These are phyloP conservation scores for Debaryomycetaceae sp. DNA, from an alignment of 1,139 yeast genomes.

Conservation along the genomic window DNA sequence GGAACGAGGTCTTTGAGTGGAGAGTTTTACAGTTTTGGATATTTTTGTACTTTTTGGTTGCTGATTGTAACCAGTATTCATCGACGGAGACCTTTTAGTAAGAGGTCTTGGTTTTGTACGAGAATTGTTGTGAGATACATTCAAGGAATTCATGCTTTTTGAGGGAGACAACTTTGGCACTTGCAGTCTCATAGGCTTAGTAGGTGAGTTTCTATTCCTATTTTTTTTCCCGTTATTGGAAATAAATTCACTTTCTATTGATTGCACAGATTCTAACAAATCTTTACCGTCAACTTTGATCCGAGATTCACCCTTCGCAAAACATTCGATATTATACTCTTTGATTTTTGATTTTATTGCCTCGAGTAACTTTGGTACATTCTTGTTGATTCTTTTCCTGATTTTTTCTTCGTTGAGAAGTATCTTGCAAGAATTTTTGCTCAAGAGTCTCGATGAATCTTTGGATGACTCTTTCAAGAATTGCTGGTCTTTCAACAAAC, in stretches of 20 bases:
- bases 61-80: background rate
- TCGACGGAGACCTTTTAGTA: background rate
- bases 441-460: conserved; percentile 75
- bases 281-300: conserved; percentile 46
- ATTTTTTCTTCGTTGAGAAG: conserved; percentile 76
- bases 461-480: conserved; percentile 67
- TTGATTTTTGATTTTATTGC: conserved; percentile 47
- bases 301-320: conserved; percentile 30
- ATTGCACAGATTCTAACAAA: conserved; percentile 39
- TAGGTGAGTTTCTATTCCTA: conserved; percentile 6
- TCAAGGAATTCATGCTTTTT: background rate
- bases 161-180: conserved; percentile 3
- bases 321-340: conserved; percentile 40
- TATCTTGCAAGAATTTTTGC: conserved; percentile 76
- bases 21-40: background rate
- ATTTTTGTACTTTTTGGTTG: background rate
- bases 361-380: conserved; percentile 61
- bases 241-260: conserved; percentile 41
- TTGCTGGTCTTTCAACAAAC: conserved; percentile 56
- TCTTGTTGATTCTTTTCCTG: conserved; percentile 62
- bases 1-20: conserved; percentile 5
- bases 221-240: conserved; percentile 6
- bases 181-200: conserved; percentile 3
- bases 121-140: background rate
- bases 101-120: conserved; percentile 2